These are phyloP conservation scores for Suhomyces bribrorum DNA, from an alignment of 1,139 yeast species.

Conservation along the genomic window DNA sequence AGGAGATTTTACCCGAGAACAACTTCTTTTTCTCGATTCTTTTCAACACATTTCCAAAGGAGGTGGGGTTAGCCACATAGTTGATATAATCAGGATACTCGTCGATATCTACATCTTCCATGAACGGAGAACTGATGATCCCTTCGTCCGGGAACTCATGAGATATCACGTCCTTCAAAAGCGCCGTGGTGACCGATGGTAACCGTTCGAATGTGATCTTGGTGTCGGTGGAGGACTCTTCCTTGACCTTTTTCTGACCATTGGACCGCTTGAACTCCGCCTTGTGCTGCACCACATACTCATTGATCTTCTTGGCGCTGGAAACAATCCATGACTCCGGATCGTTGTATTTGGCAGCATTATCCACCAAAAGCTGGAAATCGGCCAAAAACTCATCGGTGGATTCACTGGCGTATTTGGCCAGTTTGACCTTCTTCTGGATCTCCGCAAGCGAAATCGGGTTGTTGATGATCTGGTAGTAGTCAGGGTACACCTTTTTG, in stretches of 20 bases:
- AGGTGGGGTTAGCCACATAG: slow-evolving; percentile 56
- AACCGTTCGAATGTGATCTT: slow-evolving; percentile 25
- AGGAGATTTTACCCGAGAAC: slow-evolving; percentile 27
- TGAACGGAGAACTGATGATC: slow-evolving; percentile 54
- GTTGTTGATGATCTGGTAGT: slow-evolving; percentile 61
- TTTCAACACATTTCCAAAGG: slow-evolving; percentile 48
- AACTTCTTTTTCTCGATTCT: slow-evolving; percentile 46
- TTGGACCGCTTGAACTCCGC: slow-evolving; percentile 23
- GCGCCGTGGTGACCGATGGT: slow-evolving; percentile 23
- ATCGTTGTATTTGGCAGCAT: slow-evolving; percentile 64
- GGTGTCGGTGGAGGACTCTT: slow-evolving; percentile 7
- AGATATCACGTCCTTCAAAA: slow-evolving; percentile 40
- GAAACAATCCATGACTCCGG: slow-evolving; percentile 61
- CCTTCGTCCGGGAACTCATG: slow-evolving; percentile 48
- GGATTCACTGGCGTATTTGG: slow-evolving; percentile 30
- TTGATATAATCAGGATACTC: slow-evolving; percentile 63
- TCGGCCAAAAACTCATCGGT: slow-evolving; percentile 52
- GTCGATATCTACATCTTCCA: slow-evolving; percentile 55
- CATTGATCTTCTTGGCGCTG: slow-evolving; percentile 48
- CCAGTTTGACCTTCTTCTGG: slow-evolving; percentile 43
- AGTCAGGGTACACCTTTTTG: slow-evolving; percentile 78
- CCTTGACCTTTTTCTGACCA: slow-evolving; percentile 13
- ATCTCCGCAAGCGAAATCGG: slow-evolving; percentile 74
- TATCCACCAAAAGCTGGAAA: slow-evolving; percentile 56
- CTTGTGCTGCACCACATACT: slow-evolving; percentile 46